Evolutionary conservation across 202 grass and related monocot genomes (phyloP).

Genomic region (Alloteropsis angusta): DNA sequence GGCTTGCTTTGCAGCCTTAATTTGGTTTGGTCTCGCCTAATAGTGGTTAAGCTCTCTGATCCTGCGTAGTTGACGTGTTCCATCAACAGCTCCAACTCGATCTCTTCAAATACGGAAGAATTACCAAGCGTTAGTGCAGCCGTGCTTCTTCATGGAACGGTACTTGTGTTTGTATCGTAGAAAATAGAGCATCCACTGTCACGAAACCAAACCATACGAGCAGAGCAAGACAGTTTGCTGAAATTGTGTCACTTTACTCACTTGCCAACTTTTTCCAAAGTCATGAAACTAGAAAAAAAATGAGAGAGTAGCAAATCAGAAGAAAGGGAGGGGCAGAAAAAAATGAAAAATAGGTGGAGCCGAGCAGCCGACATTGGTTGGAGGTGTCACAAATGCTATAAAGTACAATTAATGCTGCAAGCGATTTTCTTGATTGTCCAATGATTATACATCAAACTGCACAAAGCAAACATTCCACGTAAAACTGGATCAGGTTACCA

Average conservation of each 20-base stretch:
- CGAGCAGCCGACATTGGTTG: neutral
- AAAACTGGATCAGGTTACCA: neutral
- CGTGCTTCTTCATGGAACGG: no score
- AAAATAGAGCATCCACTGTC: neutral
- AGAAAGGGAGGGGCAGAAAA: neutral
- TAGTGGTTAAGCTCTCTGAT: neutral
- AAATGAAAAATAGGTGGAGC: neutral
- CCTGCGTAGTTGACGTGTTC: neutral
- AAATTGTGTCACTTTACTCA: neutral
- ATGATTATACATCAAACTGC: neutral
- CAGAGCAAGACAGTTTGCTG: neutral
- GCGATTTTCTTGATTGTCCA: neutral
- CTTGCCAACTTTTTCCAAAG: neutral
- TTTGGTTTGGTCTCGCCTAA: neutral
- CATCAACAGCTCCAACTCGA: neutral
- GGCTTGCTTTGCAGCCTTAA: neutral
- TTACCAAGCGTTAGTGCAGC: no score
- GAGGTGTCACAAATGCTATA: neutral
- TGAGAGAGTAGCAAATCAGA: neutral
- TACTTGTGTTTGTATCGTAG: no score
- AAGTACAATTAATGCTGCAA: neutral
- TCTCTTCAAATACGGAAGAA: no score
- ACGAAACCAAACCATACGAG: neutral
- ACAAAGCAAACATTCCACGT: neutral
- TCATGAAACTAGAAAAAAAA: neutral